These are phyloP conservation scores for Malus orientalis DNA, from an alignment of 306 rosid species.

Conservation along the genomic window DNA sequence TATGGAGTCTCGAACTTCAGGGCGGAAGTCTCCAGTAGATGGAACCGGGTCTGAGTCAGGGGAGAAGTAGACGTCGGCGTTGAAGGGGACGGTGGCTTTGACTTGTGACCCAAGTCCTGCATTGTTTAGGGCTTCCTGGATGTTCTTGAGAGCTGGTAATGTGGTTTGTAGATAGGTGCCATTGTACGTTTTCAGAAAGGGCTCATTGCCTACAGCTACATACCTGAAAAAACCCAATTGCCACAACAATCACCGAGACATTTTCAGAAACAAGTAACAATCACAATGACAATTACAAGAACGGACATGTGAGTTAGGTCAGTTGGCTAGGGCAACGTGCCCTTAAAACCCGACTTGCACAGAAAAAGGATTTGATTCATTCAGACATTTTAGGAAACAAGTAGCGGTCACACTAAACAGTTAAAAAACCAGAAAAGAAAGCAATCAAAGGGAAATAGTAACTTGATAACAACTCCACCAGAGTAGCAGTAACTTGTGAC, in stretches of 20 bases:
- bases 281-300: background rate
- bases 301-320: background rate
- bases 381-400: background rate
- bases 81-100: constrained; percentile 89
- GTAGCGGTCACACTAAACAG: background rate
- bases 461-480: constrained; percentile 89
- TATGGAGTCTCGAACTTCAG: constrained; percentile 51
- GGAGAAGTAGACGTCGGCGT: constrained; percentile 80
- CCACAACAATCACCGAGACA: background rate
- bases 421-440: background rate
- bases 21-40: constrained; percentile 83
- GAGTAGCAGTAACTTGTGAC: constrained; percentile 57
- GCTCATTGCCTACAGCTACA: constrained; percentile 93
- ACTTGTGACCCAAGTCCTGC: constrained; percentile 56
- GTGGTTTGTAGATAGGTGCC: constrained; percentile 52
- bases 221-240: constrained; percentile 46
- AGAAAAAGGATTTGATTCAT: background rate
- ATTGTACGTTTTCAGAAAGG: constrained; percentile 76
- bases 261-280: background rate
- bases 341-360: background rate
- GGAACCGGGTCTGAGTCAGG: constrained; percentile 78
- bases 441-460: background rate
- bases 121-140: constrained; percentile 60
- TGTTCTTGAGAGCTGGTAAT: constrained; percentile 73
- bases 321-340: background rate